Evolutionary conservation across 1,284 basidiomycete genomes (phyloP).

Genomic region (Athelia psychrophila): DNA sequence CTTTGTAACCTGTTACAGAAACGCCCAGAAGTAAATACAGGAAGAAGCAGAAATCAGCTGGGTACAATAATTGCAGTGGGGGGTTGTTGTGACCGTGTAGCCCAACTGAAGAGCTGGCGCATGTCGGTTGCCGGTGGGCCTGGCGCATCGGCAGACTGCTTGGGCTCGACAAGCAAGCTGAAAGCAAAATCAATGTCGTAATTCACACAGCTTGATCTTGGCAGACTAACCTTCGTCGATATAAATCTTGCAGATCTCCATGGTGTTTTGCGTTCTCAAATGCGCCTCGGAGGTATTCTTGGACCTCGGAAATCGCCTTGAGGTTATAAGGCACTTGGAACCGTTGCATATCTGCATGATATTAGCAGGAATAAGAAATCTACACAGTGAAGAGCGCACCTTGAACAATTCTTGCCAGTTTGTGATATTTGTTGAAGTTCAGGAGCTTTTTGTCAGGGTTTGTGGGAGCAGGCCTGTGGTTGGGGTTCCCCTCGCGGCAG

Average conservation of each 20-base stretch:
- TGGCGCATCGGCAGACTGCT: conserved; percentile 70
- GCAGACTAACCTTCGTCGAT: conserved; percentile 68
- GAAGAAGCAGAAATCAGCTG: too few species aligned
- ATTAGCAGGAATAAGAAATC: not conserved
- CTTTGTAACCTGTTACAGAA: too few species aligned
- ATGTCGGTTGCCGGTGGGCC: conserved; percentile 50
- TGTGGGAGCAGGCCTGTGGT: conserved; percentile 76
- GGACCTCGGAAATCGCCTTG: conserved; percentile 82
- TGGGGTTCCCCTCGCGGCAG: conserved; percentile 92
- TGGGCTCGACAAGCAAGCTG: conserved; percentile 78
- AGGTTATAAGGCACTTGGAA: conserved; percentile 88
- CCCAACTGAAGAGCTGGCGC: conserved; percentile 76
- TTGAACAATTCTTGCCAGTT: conserved; percentile 85
- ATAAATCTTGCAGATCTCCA: conserved; percentile 77
- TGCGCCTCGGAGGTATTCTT: conserved; percentile 69
- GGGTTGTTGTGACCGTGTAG: conserved; percentile 45
- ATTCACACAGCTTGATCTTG: not conserved
- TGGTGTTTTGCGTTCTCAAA: conserved; percentile 72
- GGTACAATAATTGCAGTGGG: too few species aligned
- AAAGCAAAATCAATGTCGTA: conserved; percentile 6
- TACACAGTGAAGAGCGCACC: conserved; percentile 39
- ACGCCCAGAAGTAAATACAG: too few species aligned
- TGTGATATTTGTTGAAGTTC: conserved; percentile 95
- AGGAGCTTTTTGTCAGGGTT: conserved; percentile 80
- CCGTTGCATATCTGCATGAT: conserved; percentile 76